These are phyloP conservation scores for Chaetomium globosum DNA, from an alignment of 2,329 filamentous ascomycete species.

Conservation along the genomic window DNA sequence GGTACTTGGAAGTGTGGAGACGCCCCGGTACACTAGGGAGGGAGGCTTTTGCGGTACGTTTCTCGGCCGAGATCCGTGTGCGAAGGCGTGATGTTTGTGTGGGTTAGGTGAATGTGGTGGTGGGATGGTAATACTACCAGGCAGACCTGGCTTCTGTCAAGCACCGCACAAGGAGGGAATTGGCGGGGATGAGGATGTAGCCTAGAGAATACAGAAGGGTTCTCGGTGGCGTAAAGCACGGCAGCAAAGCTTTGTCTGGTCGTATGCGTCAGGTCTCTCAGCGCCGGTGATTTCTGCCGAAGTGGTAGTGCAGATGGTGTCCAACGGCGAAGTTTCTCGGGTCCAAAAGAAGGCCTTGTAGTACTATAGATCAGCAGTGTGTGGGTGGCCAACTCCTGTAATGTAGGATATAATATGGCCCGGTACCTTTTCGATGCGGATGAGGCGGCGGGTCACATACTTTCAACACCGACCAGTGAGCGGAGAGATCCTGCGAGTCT, in stretches of 20 bases:
- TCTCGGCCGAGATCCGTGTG: neutral
- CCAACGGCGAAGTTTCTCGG: neutral
- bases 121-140: no score
- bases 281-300: neutral
- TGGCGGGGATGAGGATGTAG: no score
- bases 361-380: slow-evolving; percentile 24
- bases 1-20: neutral
- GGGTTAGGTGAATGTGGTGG: neutral
- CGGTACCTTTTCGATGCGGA: slow-evolving; percentile 9
- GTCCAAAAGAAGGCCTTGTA: neutral
- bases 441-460: slow-evolving; percentile 14
- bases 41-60: neutral
- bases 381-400: slow-evolving; percentile 25
- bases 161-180: no score
- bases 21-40: neutral
- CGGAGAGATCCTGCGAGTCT: slow-evolving; percentile 12
- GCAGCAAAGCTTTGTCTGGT: slow-evolving; percentile 1
- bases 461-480: slow-evolving; percentile 14
- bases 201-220: neutral
- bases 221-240: slow-evolving; percentile 1
- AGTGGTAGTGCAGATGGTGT: neutral
- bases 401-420: slow-evolving; percentile 13
- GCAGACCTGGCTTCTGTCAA: no score
- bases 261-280: neutral
- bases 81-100: neutral